Conservation (phyloP, 2,329 filamentous ascomycete species). For the Pseudocercospora macadamiae region DNA sequence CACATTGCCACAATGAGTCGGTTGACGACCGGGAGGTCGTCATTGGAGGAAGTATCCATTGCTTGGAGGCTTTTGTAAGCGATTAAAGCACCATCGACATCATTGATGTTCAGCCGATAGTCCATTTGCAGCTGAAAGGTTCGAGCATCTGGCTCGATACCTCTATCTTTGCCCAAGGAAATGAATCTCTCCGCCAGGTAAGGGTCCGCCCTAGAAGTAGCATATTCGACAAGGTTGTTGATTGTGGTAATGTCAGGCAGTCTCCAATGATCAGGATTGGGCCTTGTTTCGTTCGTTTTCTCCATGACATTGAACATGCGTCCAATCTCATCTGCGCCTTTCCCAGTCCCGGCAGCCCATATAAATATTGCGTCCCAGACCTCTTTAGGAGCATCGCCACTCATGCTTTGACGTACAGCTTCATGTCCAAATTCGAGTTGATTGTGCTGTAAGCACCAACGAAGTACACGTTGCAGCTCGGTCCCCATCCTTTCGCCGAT, state of each 20-base stretch:
- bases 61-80: conserved; percentile 67
- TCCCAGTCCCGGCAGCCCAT: conserved; percentile 73
- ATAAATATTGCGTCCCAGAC: conserved; percentile 74
- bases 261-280: conserved; percentile 50
- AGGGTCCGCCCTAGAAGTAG: conserved; percentile 69
- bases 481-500: not conserved
- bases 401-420: conserved; percentile 54
- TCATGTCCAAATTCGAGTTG: conserved; percentile 65
- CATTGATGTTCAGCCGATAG: conserved; percentile 71
- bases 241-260: conserved; percentile 70
- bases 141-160: conserved; percentile 66
- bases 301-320: conserved; percentile 72
- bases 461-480: conserved; percentile 18
- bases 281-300: conserved; percentile 28
- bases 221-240: conserved; percentile 74
- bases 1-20: conserved; percentile 72
- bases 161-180: conserved; percentile 65
- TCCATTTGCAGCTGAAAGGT: conserved; percentile 77
- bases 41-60: conserved; percentile 58
- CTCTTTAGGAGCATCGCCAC: conserved; percentile 33
- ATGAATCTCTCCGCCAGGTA: conserved; percentile 75
- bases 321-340: conserved; percentile 70
- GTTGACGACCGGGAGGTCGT: conserved; percentile 69
- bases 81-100: conserved; percentile 69
- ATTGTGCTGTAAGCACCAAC: conserved; percentile 46